Evolutionary conservation across 2,329 filamentous ascomycete species (phyloP).

Genomic region (Colletotrichum echinochloae): DNA sequence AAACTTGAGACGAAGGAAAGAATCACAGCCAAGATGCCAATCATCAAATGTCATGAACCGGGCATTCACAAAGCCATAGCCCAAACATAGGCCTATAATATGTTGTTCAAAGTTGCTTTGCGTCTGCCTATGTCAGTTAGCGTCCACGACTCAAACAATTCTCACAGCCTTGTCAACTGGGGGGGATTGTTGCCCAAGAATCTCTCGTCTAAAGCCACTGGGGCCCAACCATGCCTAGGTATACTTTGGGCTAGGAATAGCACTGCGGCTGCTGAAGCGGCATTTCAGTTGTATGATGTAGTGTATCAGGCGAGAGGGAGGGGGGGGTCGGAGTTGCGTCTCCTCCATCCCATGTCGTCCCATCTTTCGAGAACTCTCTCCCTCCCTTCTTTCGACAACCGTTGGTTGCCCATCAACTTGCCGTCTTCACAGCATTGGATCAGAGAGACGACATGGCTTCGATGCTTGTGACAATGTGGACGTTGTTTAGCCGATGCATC

Average conservation of each 20-base stretch:
- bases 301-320: conserved; percentile 20
- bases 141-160: neutral
- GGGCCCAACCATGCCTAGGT: neutral
- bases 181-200: neutral
- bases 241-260: neutral
- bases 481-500: conserved; percentile 19
- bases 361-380: conserved; percentile 30
- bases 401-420: neutral
- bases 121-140: neutral
- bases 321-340: conserved; percentile 5
- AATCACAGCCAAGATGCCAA: neutral
- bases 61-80: neutral
- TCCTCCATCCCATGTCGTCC: conserved; percentile 24
- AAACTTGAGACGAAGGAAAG: neutral
- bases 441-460: conserved; percentile 23
- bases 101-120: neutral
- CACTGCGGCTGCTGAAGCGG: neutral
- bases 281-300: neutral
- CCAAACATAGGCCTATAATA: neutral
- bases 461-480: conserved; percentile 18
- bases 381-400: conserved; percentile 24
- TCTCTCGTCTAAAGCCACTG: neutral
- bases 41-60: neutral
- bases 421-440: neutral
- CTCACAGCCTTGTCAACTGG: neutral